phyloP scores from a whole-genome alignment of 331 rosid genomes.

The Ulmus americana region DNA sequence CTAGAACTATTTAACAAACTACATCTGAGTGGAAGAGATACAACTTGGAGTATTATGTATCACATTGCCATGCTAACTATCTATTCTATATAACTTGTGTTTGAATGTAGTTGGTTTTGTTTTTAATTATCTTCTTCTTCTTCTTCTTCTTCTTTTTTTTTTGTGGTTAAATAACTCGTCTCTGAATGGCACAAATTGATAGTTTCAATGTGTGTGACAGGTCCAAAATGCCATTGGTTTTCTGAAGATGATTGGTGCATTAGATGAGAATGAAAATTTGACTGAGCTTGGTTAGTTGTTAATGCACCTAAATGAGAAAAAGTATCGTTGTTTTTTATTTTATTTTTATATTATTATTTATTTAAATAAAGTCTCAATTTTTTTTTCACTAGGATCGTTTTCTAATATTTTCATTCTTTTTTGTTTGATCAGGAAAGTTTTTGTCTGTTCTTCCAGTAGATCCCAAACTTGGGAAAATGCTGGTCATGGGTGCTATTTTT shows the following conservation, averaged over 20 bases:
- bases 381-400: constrained; percentile 13
- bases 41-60: neutral
- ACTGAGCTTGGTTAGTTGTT: constrained; percentile 70
- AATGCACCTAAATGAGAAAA: constrained; percentile 2
- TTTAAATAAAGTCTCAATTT: neutral
- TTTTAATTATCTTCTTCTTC: neutral
- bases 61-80: neutral
- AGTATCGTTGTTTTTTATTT: neutral
- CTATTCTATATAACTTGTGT: neutral
- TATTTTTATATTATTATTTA: no score
- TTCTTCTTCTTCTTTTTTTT: neutral
- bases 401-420: constrained; percentile 9
- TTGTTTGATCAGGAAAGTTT: constrained; percentile 57
- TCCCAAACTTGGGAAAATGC: constrained; percentile 96
- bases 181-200: constrained; percentile 2
- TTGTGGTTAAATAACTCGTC: neutral
- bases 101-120: neutral
- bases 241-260: constrained; percentile 85
- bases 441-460: constrained; percentile 93
- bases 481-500: constrained; percentile 88
- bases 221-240: constrained; percentile 92
- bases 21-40: neutral
- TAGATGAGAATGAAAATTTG: constrained; percentile 81
- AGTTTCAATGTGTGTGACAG: constrained; percentile 35
- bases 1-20: neutral